Evolutionary conservation across 202 grass and related monocot species (phyloP).

Genomic region (Cymbopogon flexuosus): DNA sequence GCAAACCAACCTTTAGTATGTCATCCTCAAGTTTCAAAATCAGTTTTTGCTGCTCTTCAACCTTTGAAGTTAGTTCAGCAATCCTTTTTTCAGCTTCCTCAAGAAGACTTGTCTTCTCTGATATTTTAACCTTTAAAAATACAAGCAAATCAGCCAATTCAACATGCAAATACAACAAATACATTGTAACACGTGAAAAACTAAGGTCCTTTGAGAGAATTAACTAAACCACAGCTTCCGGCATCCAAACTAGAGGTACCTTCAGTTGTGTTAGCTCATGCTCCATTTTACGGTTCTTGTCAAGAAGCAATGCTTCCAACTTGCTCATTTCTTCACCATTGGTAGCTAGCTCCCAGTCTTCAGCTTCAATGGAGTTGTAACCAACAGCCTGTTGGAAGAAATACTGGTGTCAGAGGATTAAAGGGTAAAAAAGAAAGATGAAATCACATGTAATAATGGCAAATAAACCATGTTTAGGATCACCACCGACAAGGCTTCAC

Average conservation of each 20-base stretch:
- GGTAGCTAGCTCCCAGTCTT: constrained; percentile 98
- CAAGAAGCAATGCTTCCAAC: constrained; percentile 89
- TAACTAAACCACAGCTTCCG: constrained; percentile 1
- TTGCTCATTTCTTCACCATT: constrained; percentile 99
- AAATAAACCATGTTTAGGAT: constrained; percentile 14
- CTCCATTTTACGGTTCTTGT: constrained; percentile 99
- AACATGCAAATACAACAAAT: constrained; percentile 29
- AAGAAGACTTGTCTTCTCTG: constrained; percentile 72
- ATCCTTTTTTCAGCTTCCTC: constrained; percentile 78
- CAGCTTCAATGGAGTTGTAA: constrained; percentile 99
- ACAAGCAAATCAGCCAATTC: constrained; percentile 27
- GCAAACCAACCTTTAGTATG: constrained; percentile 78
- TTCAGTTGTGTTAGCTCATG: constrained; percentile 98
- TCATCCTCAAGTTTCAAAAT: constrained; percentile 96
- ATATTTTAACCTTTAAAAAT: constrained; percentile 90
- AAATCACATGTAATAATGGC: not conserved
- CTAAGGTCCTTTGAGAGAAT: not conserved
- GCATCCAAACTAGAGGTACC: constrained; percentile 50
- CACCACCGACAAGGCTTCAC: constrained; percentile 9
- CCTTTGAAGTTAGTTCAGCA: constrained; percentile 63
- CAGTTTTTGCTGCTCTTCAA: constrained; percentile 90
- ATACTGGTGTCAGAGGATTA: constrained; percentile 24
- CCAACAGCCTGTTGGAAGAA: constrained; percentile 70
- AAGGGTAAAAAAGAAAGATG: constrained; percentile 2
- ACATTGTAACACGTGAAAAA: not conserved